Base-by-base conservation (phyloP, 495 filamentous ascomycete genomes). In the Penicillium coffeae region DNA sequence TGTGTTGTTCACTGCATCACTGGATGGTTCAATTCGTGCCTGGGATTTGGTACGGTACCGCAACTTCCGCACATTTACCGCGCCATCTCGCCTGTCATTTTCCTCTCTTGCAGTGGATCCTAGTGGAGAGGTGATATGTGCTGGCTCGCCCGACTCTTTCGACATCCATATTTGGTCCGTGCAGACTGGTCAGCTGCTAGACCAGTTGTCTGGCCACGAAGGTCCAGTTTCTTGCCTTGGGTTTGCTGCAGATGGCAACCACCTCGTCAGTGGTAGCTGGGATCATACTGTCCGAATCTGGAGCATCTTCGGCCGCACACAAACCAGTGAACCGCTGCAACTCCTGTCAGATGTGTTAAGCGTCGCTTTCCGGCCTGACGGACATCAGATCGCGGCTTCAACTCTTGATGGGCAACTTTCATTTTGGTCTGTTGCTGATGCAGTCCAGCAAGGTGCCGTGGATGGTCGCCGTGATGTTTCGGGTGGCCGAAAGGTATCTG, bases 151-250 rank as follows among this genome's bases (percentile, higher is more conserved):
- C 10, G 93, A 96, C 64, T 94, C 89, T 16, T 97, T 97, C 54
- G 90, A 97, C 65, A 89, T 98, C 38, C 90, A 97, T 60, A 84
- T 96, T 35, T 98, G 93, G 93, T 95, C 89, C 30, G 93, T 98
- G 14, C 94, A 98, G 64, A 98, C 93, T 3, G 93, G 93, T 8
- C 93, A 98, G 64, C 75, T 97, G 38, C 81, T 98, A 3, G 93
- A 98, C 58, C 85, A 85, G 49, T 77, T 98, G 12, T 77, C 90
- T 8, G 93, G 94, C 8, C 93, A 98, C 55, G 93, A 97, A 67
- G 93, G 92, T 0, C 93, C 94, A 9, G 83, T 98, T 13, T 87
- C 88, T 5, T 84, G 86, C 2, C 71, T 98, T 18, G 82, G 88
- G 3, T 98, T 98, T 60, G 84, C 90, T 13, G 87, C 90, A 0